A percentile compares a stretch with the other conserved stretches of the same genome.
These are phyloP conservation scores for Entophlyctis helioformis DNA, from an alignment of 192 early-diverging fungal genomes.

Conservation along the genomic window DNA sequence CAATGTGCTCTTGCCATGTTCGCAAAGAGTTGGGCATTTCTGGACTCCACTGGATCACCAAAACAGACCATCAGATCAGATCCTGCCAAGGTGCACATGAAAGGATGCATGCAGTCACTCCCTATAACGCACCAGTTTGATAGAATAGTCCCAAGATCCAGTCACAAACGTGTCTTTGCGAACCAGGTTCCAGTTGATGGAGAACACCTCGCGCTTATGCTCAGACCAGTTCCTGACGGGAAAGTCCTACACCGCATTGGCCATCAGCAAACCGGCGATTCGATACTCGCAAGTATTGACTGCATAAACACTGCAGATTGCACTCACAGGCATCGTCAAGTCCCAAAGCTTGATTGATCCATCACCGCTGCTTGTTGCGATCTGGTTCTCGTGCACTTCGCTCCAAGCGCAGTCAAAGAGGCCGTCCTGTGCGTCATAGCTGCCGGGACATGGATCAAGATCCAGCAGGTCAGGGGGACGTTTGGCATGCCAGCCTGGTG, in stretches of 20 bases:
- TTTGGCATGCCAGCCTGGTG: too few relatives aligned
- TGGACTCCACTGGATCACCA: constrained; percentile 69
- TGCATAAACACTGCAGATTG: too few relatives aligned
- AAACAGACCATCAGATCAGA: too few relatives aligned
- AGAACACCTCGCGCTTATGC: constrained; percentile 87
- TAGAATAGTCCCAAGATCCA: constrained; percentile 89
- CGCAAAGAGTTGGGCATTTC: constrained; percentile 58
- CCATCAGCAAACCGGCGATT: constrained; percentile 1
- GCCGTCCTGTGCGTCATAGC: constrained; percentile 95
- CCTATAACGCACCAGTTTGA: constrained; percentile 64
- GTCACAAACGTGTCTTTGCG: constrained; percentile 80
- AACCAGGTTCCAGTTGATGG: constrained; percentile 89
- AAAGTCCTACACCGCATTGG: constrained; percentile 43
- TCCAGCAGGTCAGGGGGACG: too few relatives aligned
- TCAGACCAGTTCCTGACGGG: constrained; percentile 88
- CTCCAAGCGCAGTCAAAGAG: constrained; percentile 93
- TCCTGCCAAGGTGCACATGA: too few relatives aligned
- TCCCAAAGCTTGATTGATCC: constrained; percentile 95
- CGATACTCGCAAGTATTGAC: too few relatives aligned
- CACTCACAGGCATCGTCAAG: constrained; percentile 62
- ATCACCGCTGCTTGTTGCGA: constrained; percentile 84
- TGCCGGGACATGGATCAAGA: too few relatives aligned
- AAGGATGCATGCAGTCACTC: too few relatives aligned
- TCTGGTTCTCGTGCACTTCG: constrained; percentile 89
- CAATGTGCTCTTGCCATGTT: constrained; percentile 81